Conservation (phyloP, 768 basidiomycete genomes). For the Mrakia gelida region DNA sequence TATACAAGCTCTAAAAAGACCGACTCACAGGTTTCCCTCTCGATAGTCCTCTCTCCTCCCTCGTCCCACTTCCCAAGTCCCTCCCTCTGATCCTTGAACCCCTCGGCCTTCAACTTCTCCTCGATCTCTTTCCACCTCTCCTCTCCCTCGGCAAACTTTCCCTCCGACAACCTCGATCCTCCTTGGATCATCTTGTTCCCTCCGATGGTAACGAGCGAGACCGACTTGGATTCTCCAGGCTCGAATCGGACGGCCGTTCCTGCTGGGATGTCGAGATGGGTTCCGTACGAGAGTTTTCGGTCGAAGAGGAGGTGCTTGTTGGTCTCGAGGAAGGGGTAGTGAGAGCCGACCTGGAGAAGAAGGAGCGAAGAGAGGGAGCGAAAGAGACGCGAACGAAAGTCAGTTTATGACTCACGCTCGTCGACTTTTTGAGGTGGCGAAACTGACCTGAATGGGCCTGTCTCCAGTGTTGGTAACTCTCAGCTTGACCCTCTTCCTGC, state of each 20-base stretch:
- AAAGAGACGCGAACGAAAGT: background rate
- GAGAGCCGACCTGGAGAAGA: slow-evolving; percentile 66
- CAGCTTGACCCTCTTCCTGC: slow-evolving; percentile 63
- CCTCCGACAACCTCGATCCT: slow-evolving; percentile 47
- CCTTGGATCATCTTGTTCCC: slow-evolving; percentile 70
- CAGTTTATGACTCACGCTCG: background rate
- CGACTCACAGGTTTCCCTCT: slow-evolving; percentile 51
- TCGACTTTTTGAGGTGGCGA: background rate
- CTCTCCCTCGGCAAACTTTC: slow-evolving; percentile 7
- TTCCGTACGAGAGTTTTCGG: slow-evolving; percentile 67
- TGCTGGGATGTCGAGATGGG: slow-evolving; percentile 75
- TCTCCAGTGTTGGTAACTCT: slow-evolving; percentile 87
- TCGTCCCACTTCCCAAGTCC: background rate
- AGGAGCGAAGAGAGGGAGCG: background rate
- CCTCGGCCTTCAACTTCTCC: background rate
- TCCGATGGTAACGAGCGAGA: slow-evolving; percentile 72
- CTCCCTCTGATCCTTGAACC: slow-evolving; percentile 20
- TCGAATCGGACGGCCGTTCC: slow-evolving; percentile 94
- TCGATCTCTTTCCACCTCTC: slow-evolving; percentile 31
- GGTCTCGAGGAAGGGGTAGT: slow-evolving; percentile 85
- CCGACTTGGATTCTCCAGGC: slow-evolving; percentile 81
- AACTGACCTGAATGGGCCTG: slow-evolving; percentile 75
- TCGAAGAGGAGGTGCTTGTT: slow-evolving; percentile 79
- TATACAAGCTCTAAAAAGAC: too few species aligned
- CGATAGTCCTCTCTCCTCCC: background rate